These are phyloP conservation scores for Graphilbum fragrans DNA, from an alignment of 2,329 filamentous ascomycete species.

Conservation along the genomic window DNA sequence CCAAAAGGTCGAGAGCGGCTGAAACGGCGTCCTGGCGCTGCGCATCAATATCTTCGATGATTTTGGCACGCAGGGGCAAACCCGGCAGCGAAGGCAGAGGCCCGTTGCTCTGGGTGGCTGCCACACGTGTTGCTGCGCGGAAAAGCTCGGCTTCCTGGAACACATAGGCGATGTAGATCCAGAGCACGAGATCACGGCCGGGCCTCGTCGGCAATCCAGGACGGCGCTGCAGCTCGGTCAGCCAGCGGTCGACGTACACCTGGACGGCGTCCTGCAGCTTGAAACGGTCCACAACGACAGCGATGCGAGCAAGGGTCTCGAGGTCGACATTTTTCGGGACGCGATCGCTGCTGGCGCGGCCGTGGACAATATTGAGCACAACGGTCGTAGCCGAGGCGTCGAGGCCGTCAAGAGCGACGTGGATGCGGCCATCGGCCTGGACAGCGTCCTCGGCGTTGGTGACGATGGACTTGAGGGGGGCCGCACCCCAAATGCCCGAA, in stretches of 20 bases:
- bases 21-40: conserved; percentile 15
- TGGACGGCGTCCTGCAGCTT: conserved; percentile 28
- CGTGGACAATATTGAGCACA: conserved; percentile 32
- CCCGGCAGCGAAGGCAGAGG: conserved; percentile 13
- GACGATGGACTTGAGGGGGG: not conserved
- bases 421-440: conserved; percentile 18
- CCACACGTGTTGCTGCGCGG: conserved; percentile 14
- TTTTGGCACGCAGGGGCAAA: conserved; percentile 17
- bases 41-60: conserved; percentile 16
- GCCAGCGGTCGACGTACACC: conserved; percentile 27
- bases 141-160: conserved; percentile 17
- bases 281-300: conserved; percentile 29
- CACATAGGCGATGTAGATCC: conserved; percentile 19
- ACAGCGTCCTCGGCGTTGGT: not conserved
- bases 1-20: conserved; percentile 12
- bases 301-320: conserved; percentile 30
- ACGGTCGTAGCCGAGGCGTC: conserved; percentile 26
- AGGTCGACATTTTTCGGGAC: conserved; percentile 25
- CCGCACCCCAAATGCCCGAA: not conserved
- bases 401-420: conserved; percentile 17
- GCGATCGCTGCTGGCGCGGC: conserved; percentile 22
- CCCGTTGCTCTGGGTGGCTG: conserved; percentile 13
- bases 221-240: conserved; percentile 13
- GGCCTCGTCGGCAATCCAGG: conserved; percentile 8
- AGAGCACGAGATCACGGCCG: conserved; percentile 15